Evolutionary conservation across 495 filamentous ascomycete species (phyloP).

Genomic region (Podospora didyma): DNA sequence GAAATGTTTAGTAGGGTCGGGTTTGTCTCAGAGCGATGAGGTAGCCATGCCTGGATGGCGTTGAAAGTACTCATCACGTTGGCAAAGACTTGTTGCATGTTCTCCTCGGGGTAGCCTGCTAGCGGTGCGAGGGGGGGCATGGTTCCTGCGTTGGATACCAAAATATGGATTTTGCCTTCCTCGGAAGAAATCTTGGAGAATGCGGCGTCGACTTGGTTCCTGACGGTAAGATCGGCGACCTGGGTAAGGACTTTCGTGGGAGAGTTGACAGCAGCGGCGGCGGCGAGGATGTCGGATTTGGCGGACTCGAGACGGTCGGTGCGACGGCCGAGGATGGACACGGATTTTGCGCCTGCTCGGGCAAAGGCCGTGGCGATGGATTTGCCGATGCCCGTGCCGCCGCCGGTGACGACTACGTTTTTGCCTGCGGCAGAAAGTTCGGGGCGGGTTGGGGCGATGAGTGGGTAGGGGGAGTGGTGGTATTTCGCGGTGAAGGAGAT

Average conservation of each 20-base stretch:
- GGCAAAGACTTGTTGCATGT: not conserved
- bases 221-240: slow-evolving; percentile 6
- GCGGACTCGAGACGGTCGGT: not conserved
- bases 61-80: not conserved
- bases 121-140: not conserved
- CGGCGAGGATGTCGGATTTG: slow-evolving; percentile 7
- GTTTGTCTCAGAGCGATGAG: not conserved
- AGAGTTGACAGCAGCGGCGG: not conserved
- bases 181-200: not conserved
- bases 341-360: slow-evolving; percentile 27
- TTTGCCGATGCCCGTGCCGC: slow-evolving; percentile 30
- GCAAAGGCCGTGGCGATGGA: slow-evolving; percentile 26
- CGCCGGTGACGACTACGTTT: slow-evolving; percentile 44
- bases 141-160: not conserved
- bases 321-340: slow-evolving; percentile 23
- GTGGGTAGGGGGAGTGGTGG: slow-evolving; percentile 38
- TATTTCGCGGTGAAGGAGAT: slow-evolving; percentile 12
- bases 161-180: not conserved
- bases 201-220: not conserved
- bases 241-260: slow-evolving; percentile 11
- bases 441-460: slow-evolving; percentile 35
- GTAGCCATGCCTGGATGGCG: not conserved
- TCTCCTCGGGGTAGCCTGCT: not conserved
- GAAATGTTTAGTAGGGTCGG: not conserved
- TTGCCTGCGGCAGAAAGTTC: slow-evolving; percentile 36